Conservation (phyloP, 257 asterid genomes). For the Pogostemon cablin region DNA sequence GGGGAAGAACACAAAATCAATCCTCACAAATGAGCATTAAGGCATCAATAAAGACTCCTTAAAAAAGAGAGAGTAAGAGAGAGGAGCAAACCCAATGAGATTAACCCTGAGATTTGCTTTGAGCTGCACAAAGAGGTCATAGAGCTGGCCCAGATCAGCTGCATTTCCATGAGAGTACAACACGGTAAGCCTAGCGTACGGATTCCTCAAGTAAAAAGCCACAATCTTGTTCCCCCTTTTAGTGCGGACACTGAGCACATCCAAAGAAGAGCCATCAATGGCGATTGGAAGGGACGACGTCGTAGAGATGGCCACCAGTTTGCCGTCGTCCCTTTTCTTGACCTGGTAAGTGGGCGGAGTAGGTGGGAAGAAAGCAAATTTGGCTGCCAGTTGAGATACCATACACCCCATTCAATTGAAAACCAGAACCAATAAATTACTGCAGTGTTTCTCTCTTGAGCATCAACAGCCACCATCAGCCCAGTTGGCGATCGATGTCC, state of each 20-base stretch:
- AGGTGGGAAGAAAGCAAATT: constrained; percentile 97
- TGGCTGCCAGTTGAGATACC: constrained; percentile 88
- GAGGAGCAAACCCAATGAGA: constrained; percentile 73
- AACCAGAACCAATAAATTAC: constrained; percentile 2
- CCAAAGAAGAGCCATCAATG: constrained; percentile 71
- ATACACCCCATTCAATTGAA: constrained; percentile 70
- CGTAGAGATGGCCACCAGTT: constrained; percentile 69
- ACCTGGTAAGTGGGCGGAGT: constrained; percentile 90
- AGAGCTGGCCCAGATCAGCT: constrained; percentile 98
- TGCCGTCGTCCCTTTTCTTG: constrained; percentile 75
- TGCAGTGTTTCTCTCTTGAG: neutral
- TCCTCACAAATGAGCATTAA: neutral
- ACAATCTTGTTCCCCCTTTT: constrained; percentile 91
- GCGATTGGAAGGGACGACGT: constrained; percentile 70
- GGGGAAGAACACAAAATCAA: neutral
- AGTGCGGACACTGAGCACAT: constrained; percentile 65
- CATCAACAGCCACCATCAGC: constrained; percentile 28
- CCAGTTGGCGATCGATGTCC: constrained; percentile 30
- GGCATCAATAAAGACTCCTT: constrained; percentile 10
- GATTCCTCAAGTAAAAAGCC: constrained; percentile 84
- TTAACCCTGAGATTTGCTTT: constrained; percentile 95
- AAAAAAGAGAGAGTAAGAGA: constrained; percentile 11
- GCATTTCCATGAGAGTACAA: constrained; percentile 97
- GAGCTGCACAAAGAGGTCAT: constrained; percentile 94
- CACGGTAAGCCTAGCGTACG: constrained; percentile 84